These are phyloP conservation scores for Colletotrichum liriopes DNA, from an alignment of 2,329 filamentous ascomycete species.

Conservation along the genomic window DNA sequence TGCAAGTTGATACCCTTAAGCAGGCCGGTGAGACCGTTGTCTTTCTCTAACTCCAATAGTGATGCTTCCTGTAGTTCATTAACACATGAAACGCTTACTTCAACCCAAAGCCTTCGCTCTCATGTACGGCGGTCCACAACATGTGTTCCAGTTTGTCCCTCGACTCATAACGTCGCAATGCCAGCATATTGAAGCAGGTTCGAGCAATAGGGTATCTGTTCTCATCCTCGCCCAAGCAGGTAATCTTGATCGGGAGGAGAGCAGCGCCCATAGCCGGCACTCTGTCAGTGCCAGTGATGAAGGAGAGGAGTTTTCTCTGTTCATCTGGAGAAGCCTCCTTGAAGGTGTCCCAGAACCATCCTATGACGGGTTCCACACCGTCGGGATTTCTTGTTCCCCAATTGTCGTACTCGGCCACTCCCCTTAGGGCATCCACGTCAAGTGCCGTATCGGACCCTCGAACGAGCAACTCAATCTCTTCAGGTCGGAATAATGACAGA, in stretches of 20 bases:
- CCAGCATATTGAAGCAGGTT: slow-evolving; percentile 92
- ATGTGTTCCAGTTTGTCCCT: slow-evolving; percentile 77
- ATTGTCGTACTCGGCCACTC: slow-evolving; percentile 86
- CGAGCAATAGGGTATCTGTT: slow-evolving; percentile 86
- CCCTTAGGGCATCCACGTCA: slow-evolving; percentile 82
- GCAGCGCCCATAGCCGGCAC: slow-evolving; percentile 91
- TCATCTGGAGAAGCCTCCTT: slow-evolving; percentile 74
- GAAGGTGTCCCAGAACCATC: slow-evolving; percentile 94
- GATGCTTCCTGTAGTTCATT: slow-evolving; percentile 29
- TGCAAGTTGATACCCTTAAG: slow-evolving; percentile 17
- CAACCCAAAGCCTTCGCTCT: slow-evolving; percentile 93
- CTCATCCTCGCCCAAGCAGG: slow-evolving; percentile 82
- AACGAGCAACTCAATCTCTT: slow-evolving; percentile 92
- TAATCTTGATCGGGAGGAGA: slow-evolving; percentile 82
- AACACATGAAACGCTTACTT: slow-evolving; percentile 66
- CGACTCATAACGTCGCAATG: slow-evolving; percentile 80
- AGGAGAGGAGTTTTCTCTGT: slow-evolving; percentile 85
- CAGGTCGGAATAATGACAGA: slow-evolving; percentile 86
- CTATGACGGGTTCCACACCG: slow-evolving; percentile 76
- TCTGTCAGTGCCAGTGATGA: slow-evolving; percentile 91
- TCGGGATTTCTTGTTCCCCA: slow-evolving; percentile 75
- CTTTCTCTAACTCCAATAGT: slow-evolving; percentile 32
- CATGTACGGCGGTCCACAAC: slow-evolving; percentile 89
- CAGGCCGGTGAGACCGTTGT: slow-evolving; percentile 11
- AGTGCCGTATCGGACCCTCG: slow-evolving; percentile 88